These are phyloP conservation scores for Didymella lethalis DNA, from an alignment of 2,329 filamentous ascomycete species.

Conservation along the genomic window DNA sequence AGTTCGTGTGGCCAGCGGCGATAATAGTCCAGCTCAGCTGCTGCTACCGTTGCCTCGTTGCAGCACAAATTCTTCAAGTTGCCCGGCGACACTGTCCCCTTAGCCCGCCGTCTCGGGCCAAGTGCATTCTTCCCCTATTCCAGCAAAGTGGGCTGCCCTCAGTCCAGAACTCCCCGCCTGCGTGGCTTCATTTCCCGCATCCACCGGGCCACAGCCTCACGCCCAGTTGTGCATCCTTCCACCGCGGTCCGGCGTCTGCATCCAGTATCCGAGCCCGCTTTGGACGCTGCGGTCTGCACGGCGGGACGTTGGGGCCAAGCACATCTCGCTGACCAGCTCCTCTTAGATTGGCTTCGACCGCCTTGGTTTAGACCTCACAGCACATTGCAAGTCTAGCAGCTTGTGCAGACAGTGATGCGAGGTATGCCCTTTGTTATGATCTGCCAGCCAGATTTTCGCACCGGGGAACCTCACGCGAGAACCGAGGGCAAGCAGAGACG, in stretches of 20 bases:
- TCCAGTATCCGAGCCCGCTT: constrained; percentile 19
- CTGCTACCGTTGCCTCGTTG: constrained; percentile 15
- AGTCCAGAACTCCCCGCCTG: constrained; percentile 30
- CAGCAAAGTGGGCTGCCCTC: constrained; percentile 23
- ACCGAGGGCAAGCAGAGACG: constrained; percentile 16
- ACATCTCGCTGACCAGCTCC: constrained; percentile 19
- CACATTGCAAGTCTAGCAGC: constrained; percentile 11
- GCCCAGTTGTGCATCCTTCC: constrained; percentile 37
- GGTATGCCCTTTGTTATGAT: constrained; percentile 18
- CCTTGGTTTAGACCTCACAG: constrained; percentile 22
- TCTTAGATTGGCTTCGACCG: constrained; percentile 28
- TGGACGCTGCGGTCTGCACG: constrained; percentile 17
- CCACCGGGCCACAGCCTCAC: constrained; percentile 38
- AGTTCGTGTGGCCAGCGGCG: constrained; percentile 6
- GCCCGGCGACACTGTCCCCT: constrained; percentile 14
- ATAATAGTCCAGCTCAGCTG: constrained; percentile 3
- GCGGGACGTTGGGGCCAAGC: constrained; percentile 25
- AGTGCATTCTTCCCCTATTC: constrained; percentile 25
- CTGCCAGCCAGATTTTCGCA: neutral
- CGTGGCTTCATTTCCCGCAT: constrained; percentile 44
- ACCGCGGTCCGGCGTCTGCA: constrained; percentile 29
- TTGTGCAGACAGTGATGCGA: constrained; percentile 30
- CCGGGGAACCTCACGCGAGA: constrained; percentile 16
- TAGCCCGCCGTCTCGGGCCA: constrained; percentile 14
- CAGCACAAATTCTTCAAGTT: constrained; percentile 20